A percentile compares a stretch with the other conserved stretches of the same genome.
These are phyloP conservation scores for Aphanomyces invadans DNA, from an alignment of 352 stramenopile species.

Conservation along the genomic window DNA sequence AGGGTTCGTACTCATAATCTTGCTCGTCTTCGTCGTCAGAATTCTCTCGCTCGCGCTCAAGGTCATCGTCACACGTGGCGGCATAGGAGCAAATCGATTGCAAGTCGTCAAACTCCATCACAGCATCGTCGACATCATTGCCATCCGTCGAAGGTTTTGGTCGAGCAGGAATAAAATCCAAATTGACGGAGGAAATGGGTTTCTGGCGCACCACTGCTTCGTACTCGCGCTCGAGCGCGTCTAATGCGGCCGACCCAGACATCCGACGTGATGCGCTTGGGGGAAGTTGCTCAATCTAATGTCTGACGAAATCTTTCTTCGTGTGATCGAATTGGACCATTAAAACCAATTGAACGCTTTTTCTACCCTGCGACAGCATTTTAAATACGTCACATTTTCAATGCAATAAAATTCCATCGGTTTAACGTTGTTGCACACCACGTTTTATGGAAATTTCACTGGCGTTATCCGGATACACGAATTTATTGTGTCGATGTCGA, in stretches of 20 bases:
- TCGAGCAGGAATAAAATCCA: constrained; percentile 1
- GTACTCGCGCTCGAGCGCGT: constrained; percentile 22
- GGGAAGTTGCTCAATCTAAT: neutral
- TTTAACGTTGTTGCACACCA: no score
- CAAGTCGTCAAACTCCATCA: constrained; percentile 4
- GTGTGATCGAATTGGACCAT: neutral
- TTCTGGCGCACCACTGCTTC: constrained; percentile 9
- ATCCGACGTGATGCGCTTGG: neutral
- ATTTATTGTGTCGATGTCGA: neutral
- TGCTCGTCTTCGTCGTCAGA: constrained; percentile 5
- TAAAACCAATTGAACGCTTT: neutral
- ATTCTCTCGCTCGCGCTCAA: constrained; percentile 1
- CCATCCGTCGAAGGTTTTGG: neutral
- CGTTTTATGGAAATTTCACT: neutral
- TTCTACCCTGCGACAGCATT: no score
- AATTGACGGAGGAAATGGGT: constrained; percentile 4
- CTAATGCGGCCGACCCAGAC: constrained; percentile 2
- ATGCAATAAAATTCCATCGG: neutral
- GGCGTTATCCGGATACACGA: neutral
- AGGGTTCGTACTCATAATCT: constrained; percentile 14
- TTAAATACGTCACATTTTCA: neutral
- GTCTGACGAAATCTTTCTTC: neutral
- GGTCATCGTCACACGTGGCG: neutral
- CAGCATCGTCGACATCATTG: constrained; percentile 7
- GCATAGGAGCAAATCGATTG: constrained; percentile 12